phyloP scores from a whole-genome alignment of 202 grass and related monocot genomes.

The Brachypodium distachyon region DNA sequence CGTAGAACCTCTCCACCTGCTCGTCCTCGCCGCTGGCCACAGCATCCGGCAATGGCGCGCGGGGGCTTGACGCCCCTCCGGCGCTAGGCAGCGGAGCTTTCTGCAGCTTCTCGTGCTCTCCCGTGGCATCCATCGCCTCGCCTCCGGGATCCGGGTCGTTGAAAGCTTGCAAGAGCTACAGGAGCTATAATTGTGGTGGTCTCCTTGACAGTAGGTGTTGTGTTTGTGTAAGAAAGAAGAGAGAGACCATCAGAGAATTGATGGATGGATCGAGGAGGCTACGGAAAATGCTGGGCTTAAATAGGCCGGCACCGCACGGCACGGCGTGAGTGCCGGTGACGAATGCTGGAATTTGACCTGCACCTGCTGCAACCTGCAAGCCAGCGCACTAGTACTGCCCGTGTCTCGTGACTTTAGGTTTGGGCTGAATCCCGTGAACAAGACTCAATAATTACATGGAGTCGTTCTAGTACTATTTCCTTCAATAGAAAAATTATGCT shows the following conservation, averaged over 20 bases:
- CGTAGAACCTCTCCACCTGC: conserved; percentile 48
- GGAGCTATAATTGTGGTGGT: neutral
- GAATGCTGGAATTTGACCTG: neutral
- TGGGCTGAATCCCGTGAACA: neutral
- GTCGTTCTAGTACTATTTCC: neutral
- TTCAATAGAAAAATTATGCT: neutral
- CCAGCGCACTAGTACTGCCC: too few species aligned
- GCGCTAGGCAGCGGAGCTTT: neutral
- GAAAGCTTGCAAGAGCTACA: too few species aligned
- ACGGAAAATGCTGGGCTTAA: neutral
- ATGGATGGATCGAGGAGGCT: neutral
- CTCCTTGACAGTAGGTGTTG: too few species aligned
- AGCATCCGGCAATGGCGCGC: neutral
- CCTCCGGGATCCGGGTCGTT: neutral
- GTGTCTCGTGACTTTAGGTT: too few species aligned
- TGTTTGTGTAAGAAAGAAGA: too few species aligned
- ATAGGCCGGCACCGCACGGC: neutral
- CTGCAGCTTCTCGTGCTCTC: neutral
- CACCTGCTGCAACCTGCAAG: neutral
- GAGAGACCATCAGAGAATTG: neutral
- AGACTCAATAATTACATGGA: neutral
- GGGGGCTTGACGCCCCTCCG: neutral
- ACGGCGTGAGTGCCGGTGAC: neutral
- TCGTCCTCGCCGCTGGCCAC: conserved; percentile 6
- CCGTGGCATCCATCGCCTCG: neutral